A percentile compares a stretch with the other conserved stretches of the same genome.
Evolutionary conservation across 108 stramenopile species (phyloP).

Genomic region (Discostella pseudostelligera): DNA sequence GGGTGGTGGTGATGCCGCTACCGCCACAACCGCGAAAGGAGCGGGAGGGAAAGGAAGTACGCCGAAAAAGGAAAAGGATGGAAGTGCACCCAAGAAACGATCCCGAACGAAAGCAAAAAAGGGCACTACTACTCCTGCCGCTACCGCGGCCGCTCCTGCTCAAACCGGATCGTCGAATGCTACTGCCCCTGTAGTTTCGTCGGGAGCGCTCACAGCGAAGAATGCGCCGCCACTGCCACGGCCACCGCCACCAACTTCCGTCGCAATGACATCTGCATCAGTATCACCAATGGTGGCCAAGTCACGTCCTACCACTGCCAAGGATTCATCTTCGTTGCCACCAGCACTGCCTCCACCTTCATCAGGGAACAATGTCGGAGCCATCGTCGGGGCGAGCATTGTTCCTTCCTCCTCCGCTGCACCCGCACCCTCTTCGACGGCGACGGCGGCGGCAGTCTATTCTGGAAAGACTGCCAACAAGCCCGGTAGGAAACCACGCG

Average conservation of each 20-base stretch:
- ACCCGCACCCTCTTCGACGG: background rate
- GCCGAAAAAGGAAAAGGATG: conserved; percentile 18
- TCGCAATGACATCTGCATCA: background rate
- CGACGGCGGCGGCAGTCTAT: background rate
- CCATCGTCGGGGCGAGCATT: background rate
- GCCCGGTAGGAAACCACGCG: conserved; percentile 1
- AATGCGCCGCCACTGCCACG: background rate
- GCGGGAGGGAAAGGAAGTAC: background rate
- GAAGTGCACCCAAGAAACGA: conserved; percentile 1
- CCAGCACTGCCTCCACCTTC: background rate
- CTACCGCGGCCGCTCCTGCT: background rate
- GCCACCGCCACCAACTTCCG: background rate
- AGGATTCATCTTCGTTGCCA: background rate
- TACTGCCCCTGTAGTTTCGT: background rate
- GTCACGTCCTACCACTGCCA: background rate
- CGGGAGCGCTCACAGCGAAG: background rate
- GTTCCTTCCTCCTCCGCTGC: background rate
- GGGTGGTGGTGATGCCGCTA: background rate
- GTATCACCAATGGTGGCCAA: background rate
- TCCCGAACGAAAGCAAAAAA: conserved; percentile 7
- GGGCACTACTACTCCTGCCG: background rate
- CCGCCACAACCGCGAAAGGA: background rate
- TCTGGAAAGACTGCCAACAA: background rate
- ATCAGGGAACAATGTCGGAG: background rate
- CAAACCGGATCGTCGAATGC: background rate